Conservation (phyloP, 805 yeast species). For the Kurtzmaniella cleridarum region DNA sequence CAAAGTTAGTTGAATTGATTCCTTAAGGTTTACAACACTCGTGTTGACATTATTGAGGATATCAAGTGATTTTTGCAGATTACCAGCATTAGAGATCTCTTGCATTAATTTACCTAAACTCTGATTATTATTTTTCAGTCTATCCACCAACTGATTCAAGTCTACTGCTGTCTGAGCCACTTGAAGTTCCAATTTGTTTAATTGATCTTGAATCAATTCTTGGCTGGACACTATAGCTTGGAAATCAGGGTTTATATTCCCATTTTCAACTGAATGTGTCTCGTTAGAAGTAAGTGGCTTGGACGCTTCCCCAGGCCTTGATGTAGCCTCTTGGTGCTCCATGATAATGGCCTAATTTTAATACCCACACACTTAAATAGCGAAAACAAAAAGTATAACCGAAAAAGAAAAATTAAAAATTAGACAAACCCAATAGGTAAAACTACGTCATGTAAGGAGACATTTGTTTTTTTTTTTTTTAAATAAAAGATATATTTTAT, state of each 20-base stretch:
- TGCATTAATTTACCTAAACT: conserved; percentile 30
- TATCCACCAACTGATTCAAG: conserved; percentile 29
- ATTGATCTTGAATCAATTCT: conserved; percentile 21
- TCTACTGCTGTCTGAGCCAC: conserved; percentile 32
- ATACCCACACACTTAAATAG: too few species aligned
- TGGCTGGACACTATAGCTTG: conserved; percentile 23
- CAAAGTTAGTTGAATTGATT: too few species aligned
- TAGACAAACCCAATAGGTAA: too few species aligned
- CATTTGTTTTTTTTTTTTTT: too few species aligned
- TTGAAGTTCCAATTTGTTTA: conserved; percentile 25
- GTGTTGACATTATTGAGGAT: background rate
- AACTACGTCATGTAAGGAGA: too few species aligned
- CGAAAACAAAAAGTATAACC: too few species aligned
- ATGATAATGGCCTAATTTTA: too few species aligned
- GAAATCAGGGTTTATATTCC: conserved; percentile 30
- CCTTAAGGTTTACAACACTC: background rate
- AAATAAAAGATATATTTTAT: too few species aligned
- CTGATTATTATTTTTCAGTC: conserved; percentile 37
- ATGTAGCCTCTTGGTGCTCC: too few species aligned
- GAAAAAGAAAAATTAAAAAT: too few species aligned
- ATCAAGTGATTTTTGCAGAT: background rate
- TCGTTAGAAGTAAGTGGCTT: conserved; percentile 26
- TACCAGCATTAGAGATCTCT: conserved; percentile 17
- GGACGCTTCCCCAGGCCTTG: conserved; percentile 4
- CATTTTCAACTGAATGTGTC: conserved; percentile 23